phyloP scores from a whole-genome alignment of 2,329 filamentous ascomycete species.

The Ramularia endophylla region DNA sequence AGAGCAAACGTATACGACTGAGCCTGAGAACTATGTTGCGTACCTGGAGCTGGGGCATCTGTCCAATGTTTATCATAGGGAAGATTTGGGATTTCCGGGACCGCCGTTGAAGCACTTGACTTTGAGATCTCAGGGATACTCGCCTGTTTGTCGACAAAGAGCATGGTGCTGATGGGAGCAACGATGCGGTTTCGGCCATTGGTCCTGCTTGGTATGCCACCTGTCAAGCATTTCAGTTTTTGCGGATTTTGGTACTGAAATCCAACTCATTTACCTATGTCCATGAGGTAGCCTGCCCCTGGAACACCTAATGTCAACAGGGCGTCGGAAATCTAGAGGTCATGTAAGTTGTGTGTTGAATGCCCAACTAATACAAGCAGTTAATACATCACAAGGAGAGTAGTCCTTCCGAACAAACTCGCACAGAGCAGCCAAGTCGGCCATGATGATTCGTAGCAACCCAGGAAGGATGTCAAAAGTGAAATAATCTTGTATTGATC shows the following conservation, averaged over 20 bases:
- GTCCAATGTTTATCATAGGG: conserved; percentile 60
- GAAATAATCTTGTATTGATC: too few species aligned
- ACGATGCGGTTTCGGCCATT: conserved; percentile 27
- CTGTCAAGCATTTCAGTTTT: too few species aligned
- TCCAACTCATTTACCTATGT: conserved; percentile 50
- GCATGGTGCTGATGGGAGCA: conserved; percentile 55
- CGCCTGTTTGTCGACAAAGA: conserved; percentile 56
- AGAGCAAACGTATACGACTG: too few species aligned
- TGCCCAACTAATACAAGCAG: conserved; percentile 3
- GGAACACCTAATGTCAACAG: conserved; percentile 63
- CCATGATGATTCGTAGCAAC: too few species aligned
- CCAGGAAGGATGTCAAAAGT: too few species aligned
- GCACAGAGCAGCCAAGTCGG: conserved; percentile 3
- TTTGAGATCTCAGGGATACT: too few species aligned
- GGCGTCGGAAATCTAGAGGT: conserved; percentile 59
- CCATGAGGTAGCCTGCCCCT: conserved; percentile 60
- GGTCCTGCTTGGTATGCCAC: conserved; percentile 3
- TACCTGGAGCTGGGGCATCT: conserved; percentile 51
- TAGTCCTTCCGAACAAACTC: conserved; percentile 19
- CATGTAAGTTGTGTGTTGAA: neutral
- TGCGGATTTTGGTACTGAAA: too few species aligned
- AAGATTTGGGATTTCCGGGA: conserved; percentile 40
- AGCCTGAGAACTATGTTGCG: too few species aligned
- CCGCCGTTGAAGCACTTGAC: conserved; percentile 15
- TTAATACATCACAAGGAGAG: conserved; percentile 30